Evolutionary conservation across 2,329 filamentous ascomycete genomes (phyloP), one percentile per base, ranked within the genome.

Genomic region (Fusarium sp.): DNA sequence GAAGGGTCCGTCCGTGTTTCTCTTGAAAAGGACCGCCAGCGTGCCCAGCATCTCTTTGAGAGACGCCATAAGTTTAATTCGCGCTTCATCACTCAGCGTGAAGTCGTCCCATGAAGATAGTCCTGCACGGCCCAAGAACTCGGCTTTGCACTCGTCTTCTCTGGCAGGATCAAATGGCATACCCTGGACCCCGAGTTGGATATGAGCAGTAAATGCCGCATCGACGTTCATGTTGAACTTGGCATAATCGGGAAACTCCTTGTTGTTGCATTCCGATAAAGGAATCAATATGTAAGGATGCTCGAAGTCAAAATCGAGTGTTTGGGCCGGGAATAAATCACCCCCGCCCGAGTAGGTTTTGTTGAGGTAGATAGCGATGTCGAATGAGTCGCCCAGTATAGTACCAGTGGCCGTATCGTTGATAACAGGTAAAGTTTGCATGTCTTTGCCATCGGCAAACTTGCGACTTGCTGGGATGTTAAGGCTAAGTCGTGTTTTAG

Each of bases 301-400:
- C 7, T 65, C 13, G 6, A 60, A 82, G 46, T 63, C 64, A 60
- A 79, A 86, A 54, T 84, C 81, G 18, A 86, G 78, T 9, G 46
- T 78, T 75, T 77, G 75, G 5, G 76, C 49, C 0, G 84, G 84
- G 69, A 90, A 86, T 4, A 90, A 79, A 46, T 82, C 75, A 1
- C 82, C 81, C 2, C 74, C 79, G 2, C 83, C 83, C 0, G 87
- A 86, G 57, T 86, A 89, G 0, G 75, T 81, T 2, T 82, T 77
- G 25, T 90, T 83, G 3, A 91, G 81, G 70, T 90, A 86, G 26
- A 84, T 77, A 9, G 89, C 89, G 63, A 91, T 91, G 54, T 91
- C 89, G 72, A 90, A 89, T 4, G 88, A 88, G 77, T 91, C 89
- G 7, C 89, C 89, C 4, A 90, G 58, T 0, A 80, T 52, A 1